Percentiles rank a stretch among this genome's conserved stretches.
These are phyloP conservation scores for Chenopodium suecicum DNA, from an alignment of 148 eudicot species.

Conservation along the genomic window DNA sequence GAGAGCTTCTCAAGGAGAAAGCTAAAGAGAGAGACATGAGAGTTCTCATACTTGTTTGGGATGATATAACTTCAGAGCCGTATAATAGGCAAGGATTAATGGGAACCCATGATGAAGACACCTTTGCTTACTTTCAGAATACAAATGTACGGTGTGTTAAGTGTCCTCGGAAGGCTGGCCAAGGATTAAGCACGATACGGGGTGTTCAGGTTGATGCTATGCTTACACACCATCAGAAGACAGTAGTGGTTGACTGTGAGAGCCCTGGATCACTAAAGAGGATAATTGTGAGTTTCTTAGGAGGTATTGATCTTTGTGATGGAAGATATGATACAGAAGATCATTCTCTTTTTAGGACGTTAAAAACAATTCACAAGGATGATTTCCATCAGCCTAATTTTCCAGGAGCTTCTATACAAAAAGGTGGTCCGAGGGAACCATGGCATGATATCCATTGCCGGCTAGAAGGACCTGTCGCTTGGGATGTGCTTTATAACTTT, in stretches of 20 bases:
- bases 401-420: slow-evolving; percentile 49
- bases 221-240: slow-evolving; percentile 90
- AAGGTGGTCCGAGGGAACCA: slow-evolving; percentile 93
- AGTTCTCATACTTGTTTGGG: slow-evolving; percentile 83
- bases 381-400: slow-evolving; percentile 92
- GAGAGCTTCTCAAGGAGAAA: slow-evolving; percentile 56
- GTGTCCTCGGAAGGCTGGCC: slow-evolving; percentile 61
- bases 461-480: slow-evolving; percentile 80
- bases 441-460: slow-evolving; percentile 90
- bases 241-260: slow-evolving; percentile 55
- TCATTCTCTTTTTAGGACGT: slow-evolving; percentile 61
- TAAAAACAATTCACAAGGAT: slow-evolving; percentile 43
- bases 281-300: slow-evolving; percentile 58
- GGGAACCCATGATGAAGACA: slow-evolving; percentile 81
- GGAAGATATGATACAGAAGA: slow-evolving; percentile 72
- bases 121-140: slow-evolving; percentile 49
- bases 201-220: slow-evolving; percentile 50
- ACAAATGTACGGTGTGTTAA: slow-evolving; percentile 56
- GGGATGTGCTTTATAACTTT: slow-evolving; percentile 85
- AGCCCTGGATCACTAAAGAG: slow-evolving; percentile 38
- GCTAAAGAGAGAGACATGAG: slow-evolving; percentile 51
- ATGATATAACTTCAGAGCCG: slow-evolving; percentile 64
- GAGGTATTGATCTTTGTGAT: slow-evolving; percentile 89
- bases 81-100: slow-evolving; percentile 50
- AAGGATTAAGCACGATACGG: slow-evolving; percentile 50